phyloP scores from a whole-genome alignment of 2,329 filamentous ascomycete species.

The Microdochium bolleyi region DNA sequence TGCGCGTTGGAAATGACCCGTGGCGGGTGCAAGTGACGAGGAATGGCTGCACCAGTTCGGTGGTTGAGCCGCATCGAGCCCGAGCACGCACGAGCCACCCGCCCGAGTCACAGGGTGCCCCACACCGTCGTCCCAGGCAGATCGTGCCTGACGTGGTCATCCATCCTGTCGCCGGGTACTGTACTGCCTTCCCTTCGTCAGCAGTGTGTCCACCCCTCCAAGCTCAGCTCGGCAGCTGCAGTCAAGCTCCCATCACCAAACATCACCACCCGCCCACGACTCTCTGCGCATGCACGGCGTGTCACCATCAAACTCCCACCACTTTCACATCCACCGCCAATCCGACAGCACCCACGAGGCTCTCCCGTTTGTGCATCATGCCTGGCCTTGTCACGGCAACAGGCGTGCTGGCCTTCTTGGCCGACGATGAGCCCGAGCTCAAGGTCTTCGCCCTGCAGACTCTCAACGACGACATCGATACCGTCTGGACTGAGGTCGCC shows the following conservation, averaged over 20 bases:
- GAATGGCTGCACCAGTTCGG: too few relatives aligned
- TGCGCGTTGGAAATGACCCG: too few relatives aligned
- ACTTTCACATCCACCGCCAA: background rate
- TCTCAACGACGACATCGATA: slow-evolving; percentile 92
- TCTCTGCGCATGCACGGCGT: background rate
- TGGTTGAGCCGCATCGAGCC: background rate
- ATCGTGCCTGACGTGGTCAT: background rate
- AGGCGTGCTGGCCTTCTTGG: slow-evolving; percentile 89
- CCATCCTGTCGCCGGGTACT: background rate
- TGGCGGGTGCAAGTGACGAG: too few relatives aligned
- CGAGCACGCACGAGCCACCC: background rate
- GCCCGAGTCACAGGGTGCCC: background rate
- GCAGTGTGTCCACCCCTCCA: background rate
- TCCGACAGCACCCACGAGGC: background rate
- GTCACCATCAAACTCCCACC: background rate
- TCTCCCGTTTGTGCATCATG: too few relatives aligned
- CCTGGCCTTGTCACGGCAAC: slow-evolving; percentile 89
- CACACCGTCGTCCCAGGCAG: background rate
- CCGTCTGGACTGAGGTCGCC: slow-evolving; percentile 95
- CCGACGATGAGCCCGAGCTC: slow-evolving; percentile 89
- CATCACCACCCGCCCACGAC: background rate
- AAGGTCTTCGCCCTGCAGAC: slow-evolving; percentile 92
- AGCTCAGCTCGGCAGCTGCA: background rate
- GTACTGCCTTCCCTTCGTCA: too few relatives aligned
- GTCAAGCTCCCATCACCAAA: slow-evolving; percentile 1